These are phyloP conservation scores for Mycena maculata DNA, from an alignment of 768 basidiomycete genomes.

Conservation along the genomic window DNA sequence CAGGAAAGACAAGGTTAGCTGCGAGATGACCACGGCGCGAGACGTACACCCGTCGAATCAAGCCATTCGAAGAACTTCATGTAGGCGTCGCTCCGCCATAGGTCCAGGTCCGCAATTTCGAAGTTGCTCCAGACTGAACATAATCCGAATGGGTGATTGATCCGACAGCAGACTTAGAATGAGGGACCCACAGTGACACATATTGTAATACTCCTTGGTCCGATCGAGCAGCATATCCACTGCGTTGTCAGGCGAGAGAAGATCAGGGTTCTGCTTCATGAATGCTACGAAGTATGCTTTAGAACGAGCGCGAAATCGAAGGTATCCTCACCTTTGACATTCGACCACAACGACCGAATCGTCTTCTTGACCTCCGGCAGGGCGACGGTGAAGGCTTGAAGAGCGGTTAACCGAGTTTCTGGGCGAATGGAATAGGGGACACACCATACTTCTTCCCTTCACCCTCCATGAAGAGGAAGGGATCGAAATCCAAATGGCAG, in stretches of 20 bases:
- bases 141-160: not conserved
- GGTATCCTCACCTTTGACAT: not conserved
- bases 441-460: conserved; percentile 69
- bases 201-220: conserved; percentile 3
- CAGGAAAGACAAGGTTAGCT: no score
- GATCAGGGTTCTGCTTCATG: not conserved
- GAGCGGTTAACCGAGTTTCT: no score
- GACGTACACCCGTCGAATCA: not conserved
- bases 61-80: conserved; percentile 57
- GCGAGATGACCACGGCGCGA: not conserved
- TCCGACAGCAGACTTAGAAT: not conserved
- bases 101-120: conserved; percentile 61
- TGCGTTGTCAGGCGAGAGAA: conserved; percentile 8
- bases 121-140: conserved; percentile 34
- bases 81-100: conserved; percentile 62
- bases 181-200: conserved; percentile 21
- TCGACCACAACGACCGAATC: conserved; percentile 1
- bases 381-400: conserved; percentile 9
- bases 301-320: not conserved
- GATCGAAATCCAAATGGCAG: conserved; percentile 70
- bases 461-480: conserved; percentile 72
- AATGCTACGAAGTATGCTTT: not conserved
- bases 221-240: conserved; percentile 11
- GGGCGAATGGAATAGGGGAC: not conserved
- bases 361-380: conserved; percentile 1